These are phyloP conservation scores for Corchorus capsularis DNA, from an alignment of 345 rosid genomes.

Conservation along the genomic window DNA sequence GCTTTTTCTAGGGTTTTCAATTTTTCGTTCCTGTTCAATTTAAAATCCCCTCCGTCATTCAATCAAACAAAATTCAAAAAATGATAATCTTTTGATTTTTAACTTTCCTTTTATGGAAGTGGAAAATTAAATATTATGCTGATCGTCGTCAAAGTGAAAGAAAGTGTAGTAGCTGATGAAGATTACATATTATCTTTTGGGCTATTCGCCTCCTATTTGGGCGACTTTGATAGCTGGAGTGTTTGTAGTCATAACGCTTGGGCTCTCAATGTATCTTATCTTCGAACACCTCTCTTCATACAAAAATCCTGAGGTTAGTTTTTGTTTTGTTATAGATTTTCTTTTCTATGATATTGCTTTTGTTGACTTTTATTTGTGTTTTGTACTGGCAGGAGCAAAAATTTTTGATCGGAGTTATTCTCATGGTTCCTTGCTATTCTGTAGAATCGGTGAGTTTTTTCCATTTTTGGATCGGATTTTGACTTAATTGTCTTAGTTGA, in stretches of 20 bases:
- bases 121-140: background rate
- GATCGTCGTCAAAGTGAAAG: background rate
- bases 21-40: background rate
- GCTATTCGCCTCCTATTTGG: conserved; percentile 73
- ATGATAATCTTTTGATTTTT: background rate
- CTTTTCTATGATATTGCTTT: background rate
- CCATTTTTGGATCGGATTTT: background rate
- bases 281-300: conserved; percentile 94
- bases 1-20: conserved; percentile 16
- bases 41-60: background rate
- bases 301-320: conserved; percentile 91
- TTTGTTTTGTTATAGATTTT: background rate
- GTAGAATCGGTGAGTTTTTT: conserved; percentile 79
- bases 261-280: conserved; percentile 76
- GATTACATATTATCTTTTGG: conserved; percentile 26
- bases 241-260: conserved; percentile 56
- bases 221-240: conserved; percentile 63
- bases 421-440: conserved; percentile 98
- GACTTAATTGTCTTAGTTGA: background rate
- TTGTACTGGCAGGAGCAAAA: conserved; percentile 76
- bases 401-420: conserved; percentile 93
- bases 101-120: background rate
- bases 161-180: conserved; percentile 34
- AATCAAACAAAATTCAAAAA: background rate
- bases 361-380: background rate